A percentile compares a stretch with the other conserved stretches of the same genome.
Conservation (phyloP, 2,329 filamentous ascomycete species). For the Pseudophaeomoniella oleicola region DNA sequence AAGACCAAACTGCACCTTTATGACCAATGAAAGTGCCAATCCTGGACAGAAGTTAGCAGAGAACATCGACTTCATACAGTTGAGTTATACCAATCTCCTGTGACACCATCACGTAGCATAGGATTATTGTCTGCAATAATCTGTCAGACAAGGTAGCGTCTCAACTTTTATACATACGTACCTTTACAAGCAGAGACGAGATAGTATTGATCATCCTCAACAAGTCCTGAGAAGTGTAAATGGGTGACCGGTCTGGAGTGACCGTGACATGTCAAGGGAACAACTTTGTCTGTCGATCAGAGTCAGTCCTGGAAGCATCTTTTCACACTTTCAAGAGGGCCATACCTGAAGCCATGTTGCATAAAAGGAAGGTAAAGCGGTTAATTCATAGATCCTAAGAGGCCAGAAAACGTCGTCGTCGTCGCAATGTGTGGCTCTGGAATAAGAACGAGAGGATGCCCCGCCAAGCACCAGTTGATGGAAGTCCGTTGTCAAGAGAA, state of each 20-base stretch:
- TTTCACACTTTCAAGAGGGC: too few species aligned
- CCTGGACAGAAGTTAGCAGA: constrained; percentile 25
- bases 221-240: constrained; percentile 71
- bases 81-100: constrained; percentile 64
- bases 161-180: constrained; percentile 18
- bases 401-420: too few species aligned
- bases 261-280: constrained; percentile 85
- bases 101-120: constrained; percentile 92
- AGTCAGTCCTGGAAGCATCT: too few species aligned
- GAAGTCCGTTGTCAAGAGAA: too few species aligned
- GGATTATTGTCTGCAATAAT: constrained; percentile 72
- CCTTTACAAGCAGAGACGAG: constrained; percentile 89
- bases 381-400: too few species aligned
- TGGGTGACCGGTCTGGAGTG: constrained; percentile 88
- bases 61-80: background rate
- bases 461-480: too few species aligned
- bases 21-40: constrained; percentile 97
- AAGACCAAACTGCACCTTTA: constrained; percentile 97
- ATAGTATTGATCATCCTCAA: constrained; percentile 75
- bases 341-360: too few species aligned
- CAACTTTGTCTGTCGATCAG: constrained; percentile 23
- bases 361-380: too few species aligned
- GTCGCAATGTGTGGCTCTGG: too few species aligned
- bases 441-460: too few species aligned
- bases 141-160: constrained; percentile 2